phyloP scores from a whole-genome alignment of 805 yeast genomes.

The Sporopachydermia lactativora region DNA sequence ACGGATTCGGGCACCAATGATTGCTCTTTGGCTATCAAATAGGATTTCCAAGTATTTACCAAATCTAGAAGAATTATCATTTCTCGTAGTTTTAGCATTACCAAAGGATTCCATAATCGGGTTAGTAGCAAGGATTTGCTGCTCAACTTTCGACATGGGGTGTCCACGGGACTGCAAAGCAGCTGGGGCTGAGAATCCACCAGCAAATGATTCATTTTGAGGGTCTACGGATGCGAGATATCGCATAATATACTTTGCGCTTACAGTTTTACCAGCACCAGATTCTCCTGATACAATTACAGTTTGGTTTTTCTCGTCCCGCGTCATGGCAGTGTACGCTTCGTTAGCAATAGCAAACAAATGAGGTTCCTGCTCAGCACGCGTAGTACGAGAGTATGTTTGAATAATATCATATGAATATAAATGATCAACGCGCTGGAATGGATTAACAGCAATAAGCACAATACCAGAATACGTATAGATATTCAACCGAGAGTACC shows the following conservation, averaged over 20 bases:
- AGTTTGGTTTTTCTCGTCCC: constrained; percentile 77
- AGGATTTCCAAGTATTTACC: constrained; percentile 91
- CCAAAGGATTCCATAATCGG: constrained; percentile 98
- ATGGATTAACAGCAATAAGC: constrained; percentile 91
- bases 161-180: neutral
- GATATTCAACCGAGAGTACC: constrained; percentile 81
- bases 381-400: constrained; percentile 81
- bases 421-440: constrained; percentile 80
- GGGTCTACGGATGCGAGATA: constrained; percentile 90
- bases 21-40: constrained; percentile 59
- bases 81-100: constrained; percentile 94
- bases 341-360: constrained; percentile 96
- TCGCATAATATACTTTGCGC: constrained; percentile 95
- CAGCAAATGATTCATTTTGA: constrained; percentile 3
- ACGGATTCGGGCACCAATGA: constrained; percentile 89
- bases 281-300: constrained; percentile 96
- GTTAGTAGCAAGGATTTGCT: constrained; percentile 89
- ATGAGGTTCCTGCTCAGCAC: constrained; percentile 96
- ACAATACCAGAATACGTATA: constrained; percentile 97
- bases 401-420: constrained; percentile 89
- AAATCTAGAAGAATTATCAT: constrained; percentile 94
- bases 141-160: constrained; percentile 79
- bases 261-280: constrained; percentile 97
- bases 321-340: constrained; percentile 89
- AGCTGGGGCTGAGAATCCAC: neutral